phyloP scores from a whole-genome alignment of 257 asterid species.

The Solanum commersonii region DNA sequence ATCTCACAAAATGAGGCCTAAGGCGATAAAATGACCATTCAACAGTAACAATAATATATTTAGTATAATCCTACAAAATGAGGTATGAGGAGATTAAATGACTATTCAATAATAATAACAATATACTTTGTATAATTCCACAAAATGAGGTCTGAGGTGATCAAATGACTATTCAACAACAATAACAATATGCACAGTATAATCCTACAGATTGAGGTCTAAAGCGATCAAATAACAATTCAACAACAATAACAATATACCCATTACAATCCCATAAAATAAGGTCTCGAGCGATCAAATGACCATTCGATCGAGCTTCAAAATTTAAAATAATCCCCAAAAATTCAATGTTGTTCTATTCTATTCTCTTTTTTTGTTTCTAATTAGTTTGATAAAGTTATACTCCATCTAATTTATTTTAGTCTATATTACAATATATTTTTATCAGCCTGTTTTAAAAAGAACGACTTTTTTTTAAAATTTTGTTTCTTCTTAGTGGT shows the following conservation, averaged over 20 bases:
- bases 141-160: not conserved
- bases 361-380: not conserved
- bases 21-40: not conserved
- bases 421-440: not conserved
- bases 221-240: not conserved
- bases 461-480: no score
- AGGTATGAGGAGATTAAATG: not conserved
- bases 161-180: not conserved
- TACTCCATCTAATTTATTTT: not conserved
- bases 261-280: no score
- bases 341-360: not conserved
- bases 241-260: no score
- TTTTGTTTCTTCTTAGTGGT: not conserved
- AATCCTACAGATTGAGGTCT: not conserved
- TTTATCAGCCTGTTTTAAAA: not conserved
- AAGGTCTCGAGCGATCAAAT: no score
- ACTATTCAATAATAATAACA: not conserved
- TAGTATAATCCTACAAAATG: not conserved
- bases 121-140: not conserved
- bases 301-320: not conserved
- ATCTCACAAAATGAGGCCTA: not conserved
- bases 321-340: not conserved
- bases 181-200: not conserved
- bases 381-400: not conserved
- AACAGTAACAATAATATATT: no score